Conservation (phyloP, 2,329 filamentous ascomycete species). For the Colletotrichum karsti region DNA sequence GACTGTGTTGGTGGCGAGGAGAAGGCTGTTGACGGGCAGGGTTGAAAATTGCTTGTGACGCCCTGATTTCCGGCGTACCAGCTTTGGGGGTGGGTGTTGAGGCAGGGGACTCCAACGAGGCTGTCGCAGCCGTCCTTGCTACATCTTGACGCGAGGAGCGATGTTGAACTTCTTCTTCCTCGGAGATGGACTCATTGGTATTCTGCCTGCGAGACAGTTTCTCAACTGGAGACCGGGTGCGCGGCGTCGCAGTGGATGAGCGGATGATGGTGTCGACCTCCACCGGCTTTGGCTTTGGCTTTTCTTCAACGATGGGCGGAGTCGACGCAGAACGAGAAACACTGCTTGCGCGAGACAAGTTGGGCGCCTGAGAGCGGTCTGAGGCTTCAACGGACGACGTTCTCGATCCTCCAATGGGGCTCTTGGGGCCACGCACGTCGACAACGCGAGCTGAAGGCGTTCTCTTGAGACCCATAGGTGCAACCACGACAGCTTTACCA, state of each 20-base stretch:
- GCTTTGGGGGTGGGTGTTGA: conserved; percentile 13
- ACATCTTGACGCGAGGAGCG: conserved; percentile 16
- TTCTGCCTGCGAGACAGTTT: conserved; percentile 37
- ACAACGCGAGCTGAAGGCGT: conserved; percentile 65
- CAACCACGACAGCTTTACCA: conserved; percentile 47
- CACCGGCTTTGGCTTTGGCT: conserved; percentile 34
- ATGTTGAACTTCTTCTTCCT: conserved; percentile 47
- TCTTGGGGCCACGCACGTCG: conserved; percentile 62
- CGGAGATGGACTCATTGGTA: conserved; percentile 48
- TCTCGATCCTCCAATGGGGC: conserved; percentile 56
- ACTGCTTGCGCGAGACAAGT: conserved; percentile 49
- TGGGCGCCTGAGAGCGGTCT: conserved; percentile 52
- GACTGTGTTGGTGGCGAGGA: conserved; percentile 29
- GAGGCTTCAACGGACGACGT: conserved; percentile 54
- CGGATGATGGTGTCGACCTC: conserved; percentile 29
- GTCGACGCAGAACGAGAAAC: conserved; percentile 43
- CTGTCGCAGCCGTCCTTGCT: neutral
- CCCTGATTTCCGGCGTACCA: conserved; percentile 14
- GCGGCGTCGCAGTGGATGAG: conserved; percentile 27
- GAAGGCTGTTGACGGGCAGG: conserved; percentile 28
- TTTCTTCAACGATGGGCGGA: conserved; percentile 50
- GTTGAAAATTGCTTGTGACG: conserved; percentile 33
- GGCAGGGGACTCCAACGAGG: neutral
- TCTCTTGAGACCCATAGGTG: conserved; percentile 46
- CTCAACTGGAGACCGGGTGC: conserved; percentile 42